Conservation (phyloP, 163 green algal species). For the Smithsoniella earleae region DNA sequence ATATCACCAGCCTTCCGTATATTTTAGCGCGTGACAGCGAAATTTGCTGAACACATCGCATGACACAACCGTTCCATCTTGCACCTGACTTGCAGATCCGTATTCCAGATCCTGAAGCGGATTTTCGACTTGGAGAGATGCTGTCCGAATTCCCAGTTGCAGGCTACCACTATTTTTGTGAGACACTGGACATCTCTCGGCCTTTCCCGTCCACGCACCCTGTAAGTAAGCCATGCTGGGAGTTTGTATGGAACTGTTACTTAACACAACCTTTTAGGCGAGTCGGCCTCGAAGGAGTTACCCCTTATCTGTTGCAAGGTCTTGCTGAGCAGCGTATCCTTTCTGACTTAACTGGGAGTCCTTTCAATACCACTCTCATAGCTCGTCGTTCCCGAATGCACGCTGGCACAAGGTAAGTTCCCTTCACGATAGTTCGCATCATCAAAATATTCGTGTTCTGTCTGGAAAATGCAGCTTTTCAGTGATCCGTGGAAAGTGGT, state of each 20-base stretch:
- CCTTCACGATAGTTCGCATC: no score
- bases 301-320: constrained; percentile 80
- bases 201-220: constrained; percentile 69
- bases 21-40: not conserved
- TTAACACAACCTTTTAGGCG: constrained; percentile 59
- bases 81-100: constrained; percentile 4
- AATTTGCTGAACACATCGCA: not conserved
- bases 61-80: constrained; percentile 24
- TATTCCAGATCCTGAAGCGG: not conserved
- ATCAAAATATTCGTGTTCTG: no score
- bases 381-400: constrained; percentile 76
- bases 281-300: constrained; percentile 60
- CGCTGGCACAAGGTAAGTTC: constrained; percentile 78
- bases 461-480: no score
- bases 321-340: constrained; percentile 69
- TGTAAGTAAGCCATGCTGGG: constrained; percentile 48
- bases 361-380: constrained; percentile 61
- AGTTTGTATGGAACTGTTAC: constrained; percentile 94
- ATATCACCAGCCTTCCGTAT: not conserved
- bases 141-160: constrained; percentile 27
- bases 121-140: constrained; percentile 18
- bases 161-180: constrained; percentile 85
- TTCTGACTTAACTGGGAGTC: constrained; percentile 48
- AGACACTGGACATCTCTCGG: constrained; percentile 80
- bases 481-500: no score